Conservation (phyloP, 306 rosid species). For the Inga oerstediana region DNA sequence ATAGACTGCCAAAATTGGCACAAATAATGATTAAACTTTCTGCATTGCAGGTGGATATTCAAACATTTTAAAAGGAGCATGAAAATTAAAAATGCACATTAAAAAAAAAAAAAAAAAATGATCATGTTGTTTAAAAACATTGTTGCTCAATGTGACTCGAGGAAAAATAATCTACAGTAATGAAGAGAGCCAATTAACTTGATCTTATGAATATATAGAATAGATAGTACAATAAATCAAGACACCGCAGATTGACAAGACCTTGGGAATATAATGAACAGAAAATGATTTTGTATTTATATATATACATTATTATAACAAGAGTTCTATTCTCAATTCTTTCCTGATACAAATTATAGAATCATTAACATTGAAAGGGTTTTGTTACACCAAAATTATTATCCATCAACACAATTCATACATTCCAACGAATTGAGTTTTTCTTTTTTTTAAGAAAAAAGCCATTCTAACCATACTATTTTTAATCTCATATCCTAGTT, state of each 20-base stretch:
- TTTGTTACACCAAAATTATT: conserved; percentile 1
- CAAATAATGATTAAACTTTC: neutral
- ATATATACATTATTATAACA: neutral
- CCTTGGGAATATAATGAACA: neutral
- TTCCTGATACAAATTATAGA: conserved; percentile 17
- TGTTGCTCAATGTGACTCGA: neutral
- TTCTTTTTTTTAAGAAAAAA: neutral
- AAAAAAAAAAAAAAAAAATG: neutral
- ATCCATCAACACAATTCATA: neutral
- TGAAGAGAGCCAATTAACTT: neutral
- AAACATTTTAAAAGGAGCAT: neutral
- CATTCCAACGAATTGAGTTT: neutral
- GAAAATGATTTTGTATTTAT: conserved; percentile 9
- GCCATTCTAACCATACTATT: conserved; percentile 13
- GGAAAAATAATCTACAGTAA: neutral
- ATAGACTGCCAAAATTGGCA: conserved; percentile 22
- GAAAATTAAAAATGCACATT: neutral
- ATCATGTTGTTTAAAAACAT: neutral
- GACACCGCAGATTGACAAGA: neutral
- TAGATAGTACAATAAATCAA: no score
- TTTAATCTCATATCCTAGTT: conserved; percentile 21
- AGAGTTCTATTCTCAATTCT: conserved; percentile 6
- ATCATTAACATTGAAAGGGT: conserved; percentile 1
- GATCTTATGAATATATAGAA: no score
- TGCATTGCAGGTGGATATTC: neutral